Conservation (phyloP, 2,329 filamentous ascomycete species). For the Passalora sequoiae region DNA sequence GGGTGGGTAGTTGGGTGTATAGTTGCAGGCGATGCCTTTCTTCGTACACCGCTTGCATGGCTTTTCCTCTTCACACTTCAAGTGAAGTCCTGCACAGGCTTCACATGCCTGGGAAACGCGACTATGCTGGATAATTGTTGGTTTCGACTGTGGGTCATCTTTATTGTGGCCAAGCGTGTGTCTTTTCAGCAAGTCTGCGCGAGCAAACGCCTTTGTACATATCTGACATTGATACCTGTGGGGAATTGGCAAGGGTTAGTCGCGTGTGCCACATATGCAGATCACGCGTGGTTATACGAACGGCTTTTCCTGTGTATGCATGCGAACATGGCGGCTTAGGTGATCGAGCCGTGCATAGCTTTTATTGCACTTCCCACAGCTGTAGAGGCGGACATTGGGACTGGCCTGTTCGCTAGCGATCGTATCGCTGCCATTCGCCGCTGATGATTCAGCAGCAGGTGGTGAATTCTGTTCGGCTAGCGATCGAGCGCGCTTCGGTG, state of each 20-base stretch:
- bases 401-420: background rate
- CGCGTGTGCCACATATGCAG: background rate
- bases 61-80: conserved; percentile 52
- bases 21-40: conserved; percentile 44
- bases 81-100: conserved; percentile 48
- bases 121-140: conserved; percentile 31
- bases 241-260: background rate
- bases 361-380: conserved; percentile 50
- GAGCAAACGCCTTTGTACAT: conserved; percentile 45
- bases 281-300: conserved; percentile 26
- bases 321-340: conserved; percentile 50
- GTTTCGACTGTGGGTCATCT: conserved; percentile 29
- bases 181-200: conserved; percentile 49
- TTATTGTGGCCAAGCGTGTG: conserved; percentile 45
- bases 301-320: conserved; percentile 43
- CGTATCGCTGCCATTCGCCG: conserved; percentile 3
- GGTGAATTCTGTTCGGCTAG: conserved; percentile 8
- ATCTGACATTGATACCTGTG: conserved; percentile 34
- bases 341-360: conserved; percentile 51
- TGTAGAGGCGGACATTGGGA: conserved; percentile 35
- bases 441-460: conserved; percentile 1
- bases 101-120: conserved; percentile 50
- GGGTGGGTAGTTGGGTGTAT: conserved; percentile 23
- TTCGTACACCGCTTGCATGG: conserved; percentile 50
- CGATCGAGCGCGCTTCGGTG: conserved; percentile 20